Evolutionary conservation across 1,284 basidiomycete species (phyloP), one percentile per base, ranked within the genome.

Genomic region (Ustilago esculenta): DNA sequence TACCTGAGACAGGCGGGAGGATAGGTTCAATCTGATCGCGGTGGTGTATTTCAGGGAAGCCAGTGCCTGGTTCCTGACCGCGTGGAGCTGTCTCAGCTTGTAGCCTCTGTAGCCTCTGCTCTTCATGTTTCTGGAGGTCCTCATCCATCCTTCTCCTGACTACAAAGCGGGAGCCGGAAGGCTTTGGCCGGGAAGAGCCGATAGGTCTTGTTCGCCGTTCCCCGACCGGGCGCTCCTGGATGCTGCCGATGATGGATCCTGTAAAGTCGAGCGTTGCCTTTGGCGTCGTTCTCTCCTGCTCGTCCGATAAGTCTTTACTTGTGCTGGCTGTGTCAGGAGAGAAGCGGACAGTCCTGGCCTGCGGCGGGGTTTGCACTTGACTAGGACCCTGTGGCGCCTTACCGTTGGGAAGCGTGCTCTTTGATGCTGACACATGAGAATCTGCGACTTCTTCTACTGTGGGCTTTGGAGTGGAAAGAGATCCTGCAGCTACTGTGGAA

Each of bases 131-230:
- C 23, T 59, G 61, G 0, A 72, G 46, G n/a, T 67, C 64, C 25
- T 63, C 64, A 35, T 72, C 69, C 64, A 72, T 67, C 44, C 55
- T 56, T 33, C 52, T 48, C 14, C 58, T 43, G 11, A 63, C 64
- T 1, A 67, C 47, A 36, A 72, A 72, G 29, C 64, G 50, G 3
- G 69, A 72, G 1, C 49, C 57, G 4, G 61, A 57, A 11, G 53
- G 41, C 20, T 65, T 70, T 3, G 51, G 12, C 34, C 40, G 35
- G 12, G 25, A 17, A 1, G 44, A 24, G n/a, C 27, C 39, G n/a
- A 17, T 24, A 15, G 56, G 2, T 11, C 27, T 45, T n/a, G 45
- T 21, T 27, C 36, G 48, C 15, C 27, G 40, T 29, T 59, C 42
- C 2, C 66, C 66, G 5, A 33, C 43, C 12, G 59, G 51, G 24